Percentiles rank a stretch among this genome's conserved stretches.
Evolutionary conservation across 768 basidiomycete species (phyloP).

Genomic region (Gymnopilus junonius): DNA sequence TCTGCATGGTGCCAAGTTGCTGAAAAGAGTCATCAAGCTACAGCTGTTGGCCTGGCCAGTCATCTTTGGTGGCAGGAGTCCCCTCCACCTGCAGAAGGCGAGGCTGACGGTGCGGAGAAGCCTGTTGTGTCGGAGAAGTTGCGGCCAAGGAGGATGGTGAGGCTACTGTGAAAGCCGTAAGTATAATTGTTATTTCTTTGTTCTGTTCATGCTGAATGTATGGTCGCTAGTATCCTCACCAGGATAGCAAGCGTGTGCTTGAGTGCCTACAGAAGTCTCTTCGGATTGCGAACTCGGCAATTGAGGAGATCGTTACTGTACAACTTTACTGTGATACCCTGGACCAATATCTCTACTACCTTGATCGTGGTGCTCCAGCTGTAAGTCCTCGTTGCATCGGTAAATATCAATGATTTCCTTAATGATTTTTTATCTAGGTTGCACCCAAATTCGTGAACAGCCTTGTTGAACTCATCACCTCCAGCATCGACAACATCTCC

Average conservation of each 20-base stretch:
- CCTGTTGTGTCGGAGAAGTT: slow-evolving; percentile 45
- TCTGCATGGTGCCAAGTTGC: slow-evolving; percentile 89
- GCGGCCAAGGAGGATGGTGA: slow-evolving; percentile 43
- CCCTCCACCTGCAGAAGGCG: slow-evolving; percentile 43
- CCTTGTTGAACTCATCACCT: slow-evolving; percentile 93
- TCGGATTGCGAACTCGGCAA: slow-evolving; percentile 94
- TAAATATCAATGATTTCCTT: not conserved
- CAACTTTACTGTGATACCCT: slow-evolving; percentile 96
- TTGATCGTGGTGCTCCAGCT: slow-evolving; percentile 90
- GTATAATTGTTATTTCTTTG: slow-evolving; percentile 31
- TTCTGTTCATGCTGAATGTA: not conserved
- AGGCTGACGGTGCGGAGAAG: slow-evolving; percentile 35
- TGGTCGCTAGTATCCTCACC: slow-evolving; percentile 69
- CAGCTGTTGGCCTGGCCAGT: slow-evolving; percentile 92
- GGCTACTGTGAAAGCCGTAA: slow-evolving; percentile 41
- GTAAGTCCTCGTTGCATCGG: slow-evolving; percentile 48
- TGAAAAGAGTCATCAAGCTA: slow-evolving; percentile 99
- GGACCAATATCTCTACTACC: slow-evolving; percentile 95
- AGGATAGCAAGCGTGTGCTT: slow-evolving; percentile 96
- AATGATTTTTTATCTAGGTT: slow-evolving; percentile 50
- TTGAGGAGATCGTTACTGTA: slow-evolving; percentile 95
- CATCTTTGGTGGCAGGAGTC: slow-evolving; percentile 98
- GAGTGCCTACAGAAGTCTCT: slow-evolving; percentile 98
- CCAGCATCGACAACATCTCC: slow-evolving; percentile 90
- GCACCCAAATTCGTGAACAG: slow-evolving; percentile 97